These are phyloP conservation scores for Pulveroboletus sp. DNA, from an alignment of 768 basidiomycete genomes.

Conservation along the genomic window DNA sequence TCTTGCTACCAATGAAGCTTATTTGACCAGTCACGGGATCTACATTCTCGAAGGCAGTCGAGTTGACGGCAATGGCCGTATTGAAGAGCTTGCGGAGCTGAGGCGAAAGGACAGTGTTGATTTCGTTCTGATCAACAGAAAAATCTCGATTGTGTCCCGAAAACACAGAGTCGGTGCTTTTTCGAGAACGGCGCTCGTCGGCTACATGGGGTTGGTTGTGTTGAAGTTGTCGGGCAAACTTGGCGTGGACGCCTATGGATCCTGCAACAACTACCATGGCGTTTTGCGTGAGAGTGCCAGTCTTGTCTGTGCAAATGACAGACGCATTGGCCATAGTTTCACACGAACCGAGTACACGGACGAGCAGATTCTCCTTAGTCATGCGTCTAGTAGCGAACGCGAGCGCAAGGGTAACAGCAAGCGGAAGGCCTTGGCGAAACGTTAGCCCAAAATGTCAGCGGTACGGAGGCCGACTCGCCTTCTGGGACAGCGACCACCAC, in stretches of 20 bases:
- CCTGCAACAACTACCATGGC: conserved; percentile 96
- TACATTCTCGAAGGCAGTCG: conserved; percentile 88
- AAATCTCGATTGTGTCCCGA: conserved; percentile 66
- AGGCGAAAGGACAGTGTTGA: conserved; percentile 63
- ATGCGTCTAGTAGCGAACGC: conserved; percentile 99
- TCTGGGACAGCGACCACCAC: conserved; percentile 88
- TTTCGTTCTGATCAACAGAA: conserved; percentile 73
- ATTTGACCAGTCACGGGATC: conserved; percentile 57
- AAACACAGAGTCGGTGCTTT: conserved; percentile 29
- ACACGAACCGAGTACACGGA: conserved; percentile 93
- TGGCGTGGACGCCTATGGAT: conserved; percentile 89
- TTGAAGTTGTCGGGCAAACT: conserved; percentile 80
- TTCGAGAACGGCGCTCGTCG: conserved; percentile 38
- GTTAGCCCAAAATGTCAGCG: not conserved
- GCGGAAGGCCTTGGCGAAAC: conserved; percentile 64
- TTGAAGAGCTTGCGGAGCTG: conserved; percentile 70
- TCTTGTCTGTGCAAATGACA: conserved; percentile 95
- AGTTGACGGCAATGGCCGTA: conserved; percentile 85
- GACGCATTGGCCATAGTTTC: conserved; percentile 99
- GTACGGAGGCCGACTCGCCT: conserved; percentile 38
- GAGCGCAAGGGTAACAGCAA: conserved; percentile 94
- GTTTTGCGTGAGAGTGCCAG: conserved; percentile 95
- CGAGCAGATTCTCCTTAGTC: conserved; percentile 92
- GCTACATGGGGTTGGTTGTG: conserved; percentile 72
- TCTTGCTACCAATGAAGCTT: conserved; percentile 89